Evolutionary conservation across 2,329 filamentous ascomycete genomes (phyloP).

Genomic region (Elsinoe ampelina): DNA sequence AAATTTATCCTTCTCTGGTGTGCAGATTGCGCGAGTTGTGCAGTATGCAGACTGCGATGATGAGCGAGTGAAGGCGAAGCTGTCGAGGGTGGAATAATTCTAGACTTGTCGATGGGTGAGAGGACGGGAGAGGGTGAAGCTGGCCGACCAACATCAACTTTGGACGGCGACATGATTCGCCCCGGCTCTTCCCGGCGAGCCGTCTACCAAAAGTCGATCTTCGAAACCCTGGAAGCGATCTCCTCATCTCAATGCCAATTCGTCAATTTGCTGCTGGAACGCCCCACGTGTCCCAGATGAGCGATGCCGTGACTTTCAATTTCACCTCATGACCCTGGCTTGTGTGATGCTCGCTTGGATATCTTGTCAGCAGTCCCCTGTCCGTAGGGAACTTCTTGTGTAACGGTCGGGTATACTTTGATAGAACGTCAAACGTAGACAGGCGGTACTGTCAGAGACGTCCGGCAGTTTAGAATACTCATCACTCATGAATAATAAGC

Average conservation of each 20-base stretch:
- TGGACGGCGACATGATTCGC: constrained; percentile 1
- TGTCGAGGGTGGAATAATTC: not conserved
- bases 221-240: not conserved
- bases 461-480: not conserved
- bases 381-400: not conserved
- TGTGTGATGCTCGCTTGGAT: not conserved
- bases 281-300: constrained; percentile 10
- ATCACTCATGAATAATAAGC: not conserved
- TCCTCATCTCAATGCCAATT: not conserved
- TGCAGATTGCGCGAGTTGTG: not conserved
- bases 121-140: not conserved
- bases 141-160: not conserved
- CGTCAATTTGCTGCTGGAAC: not conserved
- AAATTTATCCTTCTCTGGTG: not conserved
- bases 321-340: constrained; percentile 8
- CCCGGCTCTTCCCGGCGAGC: not conserved
- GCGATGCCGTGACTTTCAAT: constrained; percentile 5
- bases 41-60: not conserved
- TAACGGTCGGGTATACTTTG: constrained; percentile 3
- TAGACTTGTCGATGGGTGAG: not conserved
- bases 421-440: not conserved
- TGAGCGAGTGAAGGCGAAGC: not conserved
- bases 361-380: not conserved
- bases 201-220: not conserved
- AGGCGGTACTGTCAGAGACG: too few species aligned